These are phyloP conservation scores for Fusarium continuum DNA, from an alignment of 2,329 filamentous ascomycete genomes.

Conservation along the genomic window DNA sequence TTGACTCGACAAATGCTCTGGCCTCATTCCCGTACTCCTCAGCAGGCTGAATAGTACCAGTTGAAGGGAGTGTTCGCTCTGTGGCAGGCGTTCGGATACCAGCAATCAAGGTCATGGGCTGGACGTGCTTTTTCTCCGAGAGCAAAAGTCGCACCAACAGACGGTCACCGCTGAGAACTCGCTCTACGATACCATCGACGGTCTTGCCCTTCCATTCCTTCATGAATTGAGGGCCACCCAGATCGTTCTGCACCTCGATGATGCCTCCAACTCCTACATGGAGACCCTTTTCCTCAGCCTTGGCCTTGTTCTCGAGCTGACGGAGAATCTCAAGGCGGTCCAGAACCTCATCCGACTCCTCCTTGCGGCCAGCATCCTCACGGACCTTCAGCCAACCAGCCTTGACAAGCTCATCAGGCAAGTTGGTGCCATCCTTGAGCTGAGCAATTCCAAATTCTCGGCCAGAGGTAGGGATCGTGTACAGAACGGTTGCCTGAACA, in stretches of 20 bases:
- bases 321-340: conserved; percentile 81
- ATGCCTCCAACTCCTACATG: conserved; percentile 74
- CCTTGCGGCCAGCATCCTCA: conserved; percentile 92
- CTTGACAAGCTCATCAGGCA: conserved; percentile 85
- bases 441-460: conserved; percentile 88
- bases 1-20: conserved; percentile 83
- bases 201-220: conserved; percentile 86
- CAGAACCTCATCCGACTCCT: conserved; percentile 80
- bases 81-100: conserved; percentile 91
- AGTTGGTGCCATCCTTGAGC: conserved; percentile 76
- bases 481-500: conserved; percentile 84
- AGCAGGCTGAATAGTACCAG: conserved; percentile 81
- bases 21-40: conserved; percentile 93
- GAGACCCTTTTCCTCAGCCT: conserved; percentile 79
- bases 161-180: conserved; percentile 90
- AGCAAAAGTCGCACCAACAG: conserved; percentile 84
- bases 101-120: conserved; percentile 88
- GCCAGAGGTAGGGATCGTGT: conserved; percentile 84
- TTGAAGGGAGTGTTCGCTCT: conserved; percentile 80
- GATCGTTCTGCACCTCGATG: conserved; percentile 83
- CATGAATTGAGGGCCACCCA: conserved; percentile 80
- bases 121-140: conserved; percentile 83
- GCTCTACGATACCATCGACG: conserved; percentile 87
- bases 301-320: conserved; percentile 79
- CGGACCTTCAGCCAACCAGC: conserved; percentile 93